Base-by-base conservation (phyloP, 2,329 filamentous ascomycete genomes). In the Monascus ruber region DNA sequence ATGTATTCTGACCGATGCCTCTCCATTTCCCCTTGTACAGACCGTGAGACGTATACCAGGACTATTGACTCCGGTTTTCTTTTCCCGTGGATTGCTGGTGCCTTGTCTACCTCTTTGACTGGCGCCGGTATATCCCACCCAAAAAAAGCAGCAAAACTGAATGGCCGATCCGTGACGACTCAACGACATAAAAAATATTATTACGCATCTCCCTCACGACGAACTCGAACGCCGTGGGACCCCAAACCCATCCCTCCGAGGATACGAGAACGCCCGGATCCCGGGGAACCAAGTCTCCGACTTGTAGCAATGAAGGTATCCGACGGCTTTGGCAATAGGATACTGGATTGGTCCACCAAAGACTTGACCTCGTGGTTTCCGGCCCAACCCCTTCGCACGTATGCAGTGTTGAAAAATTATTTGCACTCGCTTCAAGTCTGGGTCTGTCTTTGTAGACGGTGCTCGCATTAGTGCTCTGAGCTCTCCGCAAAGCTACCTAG, bases 231-330 rank as follows among this genome's bases (percentile, higher is more conserved):
- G 10, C 28, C 28, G 28, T 29, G 28, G 10, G 28, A 29, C 28
- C 28, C 24, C 33, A 28, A 38, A 28, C 39, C 25, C 11, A 27
- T 34, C n/a, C 35, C 45, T 36, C 46, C 33, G 40, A 44, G 46
- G 39, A 34, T 35, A 39, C 43, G 31, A 45, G 50, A 50, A 50
- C 51, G 48, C 53, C 52, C 46, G 49, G 47, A 47, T 51, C 51
- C 54, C 50, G 56, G 52, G 47, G 31, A 32, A 41, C 37, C 53
- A 56, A 55, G 59, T 57, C 47, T 44, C 46, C 46, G 62, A 62
- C 62, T 65, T 58, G 62, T 44, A 65, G 55, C 62, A 65, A 65
- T 64, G 62, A 65, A 62, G 50, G 56, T 56, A 42, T 39, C 42
- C 35, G 36, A 24, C 26, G 10, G 10, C 29, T 34, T 35, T 24